Evolutionary conservation across 2,329 filamentous ascomycete species (phyloP), one percentile per base, ranked within the genome.

Genomic region (Neonectria hederae): DNA sequence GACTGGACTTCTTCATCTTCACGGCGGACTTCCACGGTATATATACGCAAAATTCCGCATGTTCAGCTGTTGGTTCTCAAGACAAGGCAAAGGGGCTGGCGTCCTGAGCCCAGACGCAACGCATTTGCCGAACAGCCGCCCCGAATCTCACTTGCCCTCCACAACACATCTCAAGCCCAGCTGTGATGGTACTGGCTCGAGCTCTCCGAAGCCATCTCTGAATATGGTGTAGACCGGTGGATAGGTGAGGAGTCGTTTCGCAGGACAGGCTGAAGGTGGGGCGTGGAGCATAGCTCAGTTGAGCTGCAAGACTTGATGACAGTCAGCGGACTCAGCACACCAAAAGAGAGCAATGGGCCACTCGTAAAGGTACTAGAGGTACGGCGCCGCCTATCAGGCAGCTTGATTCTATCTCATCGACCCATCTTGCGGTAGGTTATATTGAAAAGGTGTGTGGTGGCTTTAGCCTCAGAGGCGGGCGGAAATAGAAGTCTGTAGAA

Each of bases 1-100:
- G 43, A 8, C 54, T 49, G 24, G 19, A 40, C 21, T 42, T 43
- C 3, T 19, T 11, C 24, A 17, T 32, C 5, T 28, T 54, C 3
- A 13, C 24, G 45, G 68, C 59, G 70, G 58, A 35, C 9, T 52
- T 8, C 43, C 43, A 35, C 38, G 30, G 54, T 62, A 49, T 72
- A 70, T 72, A 72, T 32, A 48, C 21, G 1, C 38, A 42, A 42
- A 69, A 71, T 48, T 3, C 21, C 22, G 51, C 35, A 30, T n/a
- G 26, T 49, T 38, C 53, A 42, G 40, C 57, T 28, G 53, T 22
- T 51, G 35, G 40, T 14, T 28, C 58, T 42, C 42, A n/a, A 46
- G 42, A 26, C 30, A 48, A 48, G 38, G 46, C 55, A 45, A 35
- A 49, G 52, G 45, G 21, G 51, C 45, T 17, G 30, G 30, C 13